Evolutionary conservation across 108 stramenopile genomes (phyloP).

Genomic region (Thalassiosira profunda): DNA sequence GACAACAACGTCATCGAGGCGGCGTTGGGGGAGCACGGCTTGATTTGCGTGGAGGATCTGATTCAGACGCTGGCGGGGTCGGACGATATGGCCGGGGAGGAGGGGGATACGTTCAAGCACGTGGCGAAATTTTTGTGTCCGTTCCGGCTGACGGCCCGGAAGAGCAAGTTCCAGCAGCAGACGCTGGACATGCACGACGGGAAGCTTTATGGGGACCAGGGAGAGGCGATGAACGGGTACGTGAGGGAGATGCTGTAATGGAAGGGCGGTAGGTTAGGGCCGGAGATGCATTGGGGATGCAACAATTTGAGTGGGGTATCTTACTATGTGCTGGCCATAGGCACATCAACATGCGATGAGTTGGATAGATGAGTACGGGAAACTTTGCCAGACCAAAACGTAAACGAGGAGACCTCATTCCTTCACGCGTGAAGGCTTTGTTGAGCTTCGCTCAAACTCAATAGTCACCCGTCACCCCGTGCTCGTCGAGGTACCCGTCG

Average conservation of each 20-base stretch:
- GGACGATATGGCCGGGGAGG: conserved; percentile 23
- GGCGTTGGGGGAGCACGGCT: conserved; percentile 67
- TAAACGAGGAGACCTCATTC: no score
- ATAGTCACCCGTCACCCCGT: no score
- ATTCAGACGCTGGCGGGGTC: conserved; percentile 65
- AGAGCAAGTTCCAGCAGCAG: conserved; percentile 78
- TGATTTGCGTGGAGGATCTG: conserved; percentile 93
- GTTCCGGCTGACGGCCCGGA: conserved; percentile 71
- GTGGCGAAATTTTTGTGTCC: conserved; percentile 79
- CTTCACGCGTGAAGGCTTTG: no score
- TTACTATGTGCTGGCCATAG: no score
- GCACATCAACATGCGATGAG: no score
- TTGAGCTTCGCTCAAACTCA: no score
- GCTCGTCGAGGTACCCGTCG: no score
- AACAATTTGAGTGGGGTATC: no score
- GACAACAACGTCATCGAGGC: conserved; percentile 88
- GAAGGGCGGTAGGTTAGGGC: no score
- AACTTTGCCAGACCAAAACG: no score
- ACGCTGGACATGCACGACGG: conserved; percentile 78
- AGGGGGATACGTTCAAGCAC: conserved; percentile 42
- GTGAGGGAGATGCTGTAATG: conserved; percentile 84
- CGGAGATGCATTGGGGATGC: no score
- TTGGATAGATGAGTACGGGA: no score
- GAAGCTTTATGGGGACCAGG: conserved; percentile 87
- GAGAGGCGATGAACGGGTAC: conserved; percentile 85